Evolutionary conservation across 73 alveolate genomes (phyloP), one percentile per base, ranked within the genome.

Genomic region (Paramecium tetraurelia): DNA sequence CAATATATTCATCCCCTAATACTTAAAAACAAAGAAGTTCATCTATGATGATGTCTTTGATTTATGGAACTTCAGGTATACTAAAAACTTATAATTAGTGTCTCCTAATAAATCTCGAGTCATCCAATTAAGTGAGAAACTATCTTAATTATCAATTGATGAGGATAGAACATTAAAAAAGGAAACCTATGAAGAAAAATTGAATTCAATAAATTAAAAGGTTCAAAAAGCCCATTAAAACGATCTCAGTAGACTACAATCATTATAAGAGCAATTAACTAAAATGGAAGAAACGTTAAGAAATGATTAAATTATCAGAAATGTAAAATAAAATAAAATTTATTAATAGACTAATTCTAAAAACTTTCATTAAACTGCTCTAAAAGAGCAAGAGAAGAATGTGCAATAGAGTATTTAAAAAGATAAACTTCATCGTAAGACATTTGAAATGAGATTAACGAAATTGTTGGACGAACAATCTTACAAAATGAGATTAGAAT

Each of bases 381-480:
- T 43, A 92, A 93, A 83, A 95, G 92, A 22, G 36, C 7, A 53
- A 18, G 69, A 53, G 21, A 53, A 53, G 14, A 18, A 18, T 53
- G 31, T 53, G 5, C 21, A 53, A 18, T 4, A 53, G 14, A 53
- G 31, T 53, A 7, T 68, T 6, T 35, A 75, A 2, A 35, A 41
- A 18, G 68, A 36, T 75, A 75, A 75, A n/a, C 12, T 35, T 1
- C 1, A 75, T 35, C 6, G 98, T 20, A 95, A 92, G 68, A 96
- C 93, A 40, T 80, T 87, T 41, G 97, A 95, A 57, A 88, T 92
- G 22, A 95, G 95, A 77, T 58, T 94, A 8, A 48, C 89, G 6
- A 95, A 92, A 33, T 24, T 93, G 59, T 58, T 94, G 16, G 98
- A 95, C 83, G 98, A 95, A 72, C 77, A 93, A 59, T 92, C 92